Base-by-base conservation (phyloP, 2,329 filamentous ascomycete genomes). In the Ilyonectria mors-panacis region DNA sequence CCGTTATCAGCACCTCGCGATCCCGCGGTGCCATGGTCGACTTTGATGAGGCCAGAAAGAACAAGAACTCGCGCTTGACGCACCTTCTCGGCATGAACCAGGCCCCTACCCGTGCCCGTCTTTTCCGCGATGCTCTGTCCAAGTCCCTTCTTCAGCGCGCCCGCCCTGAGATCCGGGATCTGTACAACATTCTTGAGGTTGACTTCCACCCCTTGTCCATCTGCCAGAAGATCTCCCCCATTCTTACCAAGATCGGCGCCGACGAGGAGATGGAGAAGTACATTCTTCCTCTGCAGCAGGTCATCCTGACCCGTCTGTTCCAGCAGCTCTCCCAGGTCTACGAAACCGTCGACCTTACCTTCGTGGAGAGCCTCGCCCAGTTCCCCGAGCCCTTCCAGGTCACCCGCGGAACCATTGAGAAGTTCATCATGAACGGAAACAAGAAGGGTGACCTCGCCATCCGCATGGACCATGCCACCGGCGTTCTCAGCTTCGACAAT, bases 391-490 rank as follows among this genome's bases (percentile, higher is more conserved):
- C 96, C 47, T 98, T 97, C 89, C 93, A 98, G 84, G 94, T 98
- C 73, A 93, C 89, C 70, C 91, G 93, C 60, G 91, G 92, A 73
- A 97, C 94, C 69, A 97, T 99, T 73, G 96, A 99, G 87, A 99
- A 98, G 86, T 99, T 99, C 87, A 98, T 99, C 87, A 99, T 99
- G 96, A 99, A 99, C 83, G 96, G 96, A 71, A 98, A 97, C 89
- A 99, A 99, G 91, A 99, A 99, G 89, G 96, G 96, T 64, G 96
- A 99, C 77, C 88, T 99, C 51, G 93, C 96, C 60, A 97, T 99
- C 76, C 94, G 96, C 69, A 94, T 98, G 83, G 94, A 98, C 79
- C 96, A 99, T 80, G 94, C 94, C 69, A 95, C 95, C 60, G 94
- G 96, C 67, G 93, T 98, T 56, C 89, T 99, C 67, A 98, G 94